phyloP scores from a whole-genome alignment of 495 filamentous ascomycete genomes.

The Penicillium mononematosum region DNA sequence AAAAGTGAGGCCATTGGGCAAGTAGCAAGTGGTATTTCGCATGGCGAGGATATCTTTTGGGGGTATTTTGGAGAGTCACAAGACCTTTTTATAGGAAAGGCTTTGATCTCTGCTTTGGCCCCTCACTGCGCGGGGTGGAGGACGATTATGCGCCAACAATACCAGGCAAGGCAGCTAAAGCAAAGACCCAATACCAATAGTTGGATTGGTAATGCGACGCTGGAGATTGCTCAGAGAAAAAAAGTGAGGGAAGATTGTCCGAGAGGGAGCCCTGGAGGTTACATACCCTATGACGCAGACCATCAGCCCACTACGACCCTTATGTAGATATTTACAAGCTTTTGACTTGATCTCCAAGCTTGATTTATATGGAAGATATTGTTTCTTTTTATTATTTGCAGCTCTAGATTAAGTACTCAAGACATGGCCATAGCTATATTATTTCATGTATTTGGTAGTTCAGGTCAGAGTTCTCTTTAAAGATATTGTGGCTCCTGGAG shows the following conservation, averaged over 20 bases:
- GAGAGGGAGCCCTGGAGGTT: conserved; percentile 6
- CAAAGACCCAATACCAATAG: background rate
- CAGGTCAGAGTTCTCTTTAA: background rate
- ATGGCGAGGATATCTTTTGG: conserved; percentile 20
- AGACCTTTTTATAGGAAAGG: background rate
- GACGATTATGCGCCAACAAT: background rate
- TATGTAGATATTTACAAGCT: background rate
- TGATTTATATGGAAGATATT: background rate
- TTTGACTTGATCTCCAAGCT: background rate
- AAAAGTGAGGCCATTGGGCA: conserved; percentile 85
- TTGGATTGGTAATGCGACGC: conserved; percentile 8
- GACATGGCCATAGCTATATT: background rate
- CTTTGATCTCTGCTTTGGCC: conserved; percentile 10
- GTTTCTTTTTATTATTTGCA: background rate
- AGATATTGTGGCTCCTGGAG: conserved; percentile 2
- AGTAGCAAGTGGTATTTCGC: conserved; percentile 46
- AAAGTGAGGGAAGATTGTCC: background rate
- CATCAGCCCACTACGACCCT: conserved; percentile 2
- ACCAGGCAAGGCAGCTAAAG: background rate
- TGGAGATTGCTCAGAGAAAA: conserved; percentile 3
- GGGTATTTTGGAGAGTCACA: background rate
- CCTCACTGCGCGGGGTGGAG: conserved; percentile 12
- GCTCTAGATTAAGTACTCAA: background rate
- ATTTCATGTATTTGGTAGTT: background rate
- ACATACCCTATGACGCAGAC: conserved; percentile 6